Base-by-base conservation (phyloP, 768 basidiomycete genomes). In the Suillus cothurnatus region DNA sequence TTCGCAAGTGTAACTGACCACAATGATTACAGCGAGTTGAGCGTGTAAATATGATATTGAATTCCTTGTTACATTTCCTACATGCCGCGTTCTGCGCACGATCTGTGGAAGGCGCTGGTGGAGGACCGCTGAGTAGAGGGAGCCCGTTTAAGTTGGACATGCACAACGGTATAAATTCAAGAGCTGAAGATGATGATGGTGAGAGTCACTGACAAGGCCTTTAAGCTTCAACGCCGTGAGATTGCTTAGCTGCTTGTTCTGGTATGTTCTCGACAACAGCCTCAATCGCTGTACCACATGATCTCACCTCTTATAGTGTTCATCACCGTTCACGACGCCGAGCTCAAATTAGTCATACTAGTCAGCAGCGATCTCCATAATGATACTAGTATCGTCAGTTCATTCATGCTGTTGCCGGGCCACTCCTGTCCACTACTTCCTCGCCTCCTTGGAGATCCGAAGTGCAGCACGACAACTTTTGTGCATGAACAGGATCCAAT, bases 31-130 rank as follows among this genome's bases (percentile, higher is more conserved):
- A 93, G 67, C 78, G 84, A 68, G 85, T 84, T 56, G 86, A 82
- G 61, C 91, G 80, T 63, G 85, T 79, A 70, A 93, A 87, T 59
- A 92, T 65, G 23, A 89, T 73, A 70, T 83, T 87, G 73, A 92
- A 92, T 71, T 92, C 91, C 73, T 82, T 92, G 73, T 81, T 85
- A 72, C 91, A 93, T 73, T 86, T 92, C 73, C 89, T 84, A 67
- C 91, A 92, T 5, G 80, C n/a, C n/a, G n/a, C 74, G 9, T 65
- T 64, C 64, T 79, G 81, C 65, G 73, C 59, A 61, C 77, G n/a
- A 64, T 65, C 64, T 66, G 76, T 67, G 32, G 75, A 65, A 61
- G 76, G 76, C 6, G 75, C 64, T 0, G 85, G 85, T 2, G 87
- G 86, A 9, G 84, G 88, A 2, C 90, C 90, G 67, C 90, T 92